Conservation (phyloP, 2,329 filamentous ascomycete species). For the Sporothrix brunneoviolacea region DNA sequence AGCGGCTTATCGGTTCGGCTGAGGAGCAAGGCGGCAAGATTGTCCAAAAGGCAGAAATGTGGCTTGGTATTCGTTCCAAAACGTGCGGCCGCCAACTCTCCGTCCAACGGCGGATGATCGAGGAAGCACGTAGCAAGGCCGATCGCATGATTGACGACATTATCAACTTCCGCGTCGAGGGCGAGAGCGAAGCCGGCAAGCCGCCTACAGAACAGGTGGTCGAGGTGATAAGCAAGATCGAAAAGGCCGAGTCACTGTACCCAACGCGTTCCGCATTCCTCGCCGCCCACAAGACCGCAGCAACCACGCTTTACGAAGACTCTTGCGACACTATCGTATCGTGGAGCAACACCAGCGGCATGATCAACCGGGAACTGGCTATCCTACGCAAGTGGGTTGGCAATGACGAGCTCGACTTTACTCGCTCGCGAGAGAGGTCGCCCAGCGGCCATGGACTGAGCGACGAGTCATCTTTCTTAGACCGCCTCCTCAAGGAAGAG, state of each 20-base stretch:
- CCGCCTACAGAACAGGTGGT: conserved; percentile 81
- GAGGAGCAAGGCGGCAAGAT: conserved; percentile 52
- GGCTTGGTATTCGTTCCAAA: conserved; percentile 80
- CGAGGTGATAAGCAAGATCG: conserved; percentile 83
- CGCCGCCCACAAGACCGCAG: conserved; percentile 66
- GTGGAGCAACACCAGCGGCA: conserved; percentile 94
- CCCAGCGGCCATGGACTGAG: conserved; percentile 65
- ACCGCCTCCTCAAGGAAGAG: conserved; percentile 91
- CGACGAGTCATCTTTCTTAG: conserved; percentile 89
- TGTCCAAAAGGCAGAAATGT: conserved; percentile 73
- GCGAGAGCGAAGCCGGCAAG: conserved; percentile 85
- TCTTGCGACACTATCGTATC: conserved; percentile 85
- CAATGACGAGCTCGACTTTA: conserved; percentile 90
- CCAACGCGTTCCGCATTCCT: conserved; percentile 72
- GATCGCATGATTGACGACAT: conserved; percentile 78
- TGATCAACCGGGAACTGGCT: conserved; percentile 90
- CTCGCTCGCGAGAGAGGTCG: conserved; percentile 63
- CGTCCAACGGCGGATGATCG: conserved; percentile 79
- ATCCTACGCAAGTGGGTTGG: conserved; percentile 96
- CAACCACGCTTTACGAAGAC: conserved; percentile 69
- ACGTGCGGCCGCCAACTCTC: conserved; percentile 76
- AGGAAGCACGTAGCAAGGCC: conserved; percentile 70
- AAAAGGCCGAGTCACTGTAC: conserved; percentile 79
- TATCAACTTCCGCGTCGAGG: conserved; percentile 88
- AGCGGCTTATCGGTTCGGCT: conserved; percentile 75